These are phyloP conservation scores for Lavandula angustifolia DNA, from an alignment of 257 asterid species.

Conservation along the genomic window DNA sequence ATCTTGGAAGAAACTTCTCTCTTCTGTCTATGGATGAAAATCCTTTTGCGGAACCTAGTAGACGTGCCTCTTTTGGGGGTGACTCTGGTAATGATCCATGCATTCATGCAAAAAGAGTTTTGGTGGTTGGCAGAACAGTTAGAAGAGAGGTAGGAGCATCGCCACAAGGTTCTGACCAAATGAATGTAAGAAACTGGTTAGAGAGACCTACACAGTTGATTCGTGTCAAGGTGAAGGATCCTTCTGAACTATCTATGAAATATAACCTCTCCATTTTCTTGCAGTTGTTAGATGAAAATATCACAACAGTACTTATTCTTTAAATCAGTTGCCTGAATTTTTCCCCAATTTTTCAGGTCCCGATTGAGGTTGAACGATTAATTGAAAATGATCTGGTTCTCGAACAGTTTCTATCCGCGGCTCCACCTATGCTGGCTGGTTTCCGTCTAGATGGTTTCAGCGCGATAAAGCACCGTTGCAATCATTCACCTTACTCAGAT, in stretches of 20 bases:
- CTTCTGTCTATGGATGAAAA: slow-evolving; percentile 87
- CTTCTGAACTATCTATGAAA: slow-evolving; percentile 19
- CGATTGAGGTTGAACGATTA: slow-evolving; percentile 86
- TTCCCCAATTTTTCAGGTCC: slow-evolving; percentile 61
- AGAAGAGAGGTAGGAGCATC: slow-evolving; percentile 57
- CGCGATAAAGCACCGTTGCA: slow-evolving; percentile 75
- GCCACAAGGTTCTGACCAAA: slow-evolving; percentile 61
- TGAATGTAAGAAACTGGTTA: slow-evolving; percentile 77
- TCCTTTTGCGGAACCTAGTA: slow-evolving; percentile 62
- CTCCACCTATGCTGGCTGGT: slow-evolving; percentile 88
- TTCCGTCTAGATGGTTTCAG: slow-evolving; percentile 92
- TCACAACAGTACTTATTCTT: slow-evolving; percentile 26
- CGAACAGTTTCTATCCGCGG: slow-evolving; percentile 79
- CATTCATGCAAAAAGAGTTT: slow-evolving; percentile 82
- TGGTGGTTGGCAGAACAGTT: slow-evolving; percentile 69
- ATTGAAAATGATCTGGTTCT: slow-evolving; percentile 73
- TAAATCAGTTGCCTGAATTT: slow-evolving; percentile 21
- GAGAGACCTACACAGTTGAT: slow-evolving; percentile 75
- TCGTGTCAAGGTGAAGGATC: slow-evolving; percentile 79
- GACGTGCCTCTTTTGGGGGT: slow-evolving; percentile 92
- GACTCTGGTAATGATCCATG: slow-evolving; percentile 73
- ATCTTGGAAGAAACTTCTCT: slow-evolving; percentile 63
- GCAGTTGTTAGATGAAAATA: slow-evolving; percentile 26
- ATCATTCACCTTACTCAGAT: slow-evolving; percentile 72
- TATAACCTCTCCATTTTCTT: not conserved